Evolutionary conservation across 2,329 filamentous ascomycete species (phyloP), one percentile per base, ranked within the genome.

Genomic region (Magnaporthiopsis poae): DNA sequence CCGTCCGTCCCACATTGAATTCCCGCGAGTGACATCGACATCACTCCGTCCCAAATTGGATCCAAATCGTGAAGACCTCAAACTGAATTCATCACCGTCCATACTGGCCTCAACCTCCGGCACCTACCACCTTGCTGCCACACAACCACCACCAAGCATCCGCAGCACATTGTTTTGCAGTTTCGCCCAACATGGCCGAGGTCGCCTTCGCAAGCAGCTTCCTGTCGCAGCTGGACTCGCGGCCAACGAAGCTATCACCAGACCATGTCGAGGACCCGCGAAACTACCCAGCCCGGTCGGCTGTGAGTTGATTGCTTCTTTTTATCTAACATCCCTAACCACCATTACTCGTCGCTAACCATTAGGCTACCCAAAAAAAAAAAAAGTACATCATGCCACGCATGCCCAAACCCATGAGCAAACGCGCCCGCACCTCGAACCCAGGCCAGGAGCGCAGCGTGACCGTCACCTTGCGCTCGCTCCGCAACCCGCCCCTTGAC

Each of bases 211-310:
- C 92, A 72, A 92, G 90, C 78, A 83, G 86, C 39, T 97, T 96
- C 78, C 87, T 99, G 71, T 82, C 88, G 65, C 85, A 87, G 29
- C 86, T 98, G 69, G 92, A 96, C 78, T 85, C 87, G 68, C 88
- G 89, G 64, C 90, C 92, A 9, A 77, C 88, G 72, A 96, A 93
- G 81, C 85, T 98, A 69, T 87, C 89, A n/a, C 82, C 90, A 70
- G 92, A 98, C 77, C 90, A 97, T 86, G 88, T 96, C 77, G 91
- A 94, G 78, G 91, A 97, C 74, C 87, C 91, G 64, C 88, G 88
- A 72, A 86, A 84, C 71, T 93, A 94, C 75, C 90, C 91, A 31
- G 81, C 90, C 33, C 87, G 90, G 69, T 83, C 87, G 70, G 89
- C 92, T 21, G 94, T 97, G 85, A 36, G 88, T 76, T 76, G 64